A percentile compares a stretch with the other conserved stretches of the same genome.
phyloP scores from a whole-genome alignment of 2,329 filamentous ascomycete genomes.

The Pyricularia sp. region DNA sequence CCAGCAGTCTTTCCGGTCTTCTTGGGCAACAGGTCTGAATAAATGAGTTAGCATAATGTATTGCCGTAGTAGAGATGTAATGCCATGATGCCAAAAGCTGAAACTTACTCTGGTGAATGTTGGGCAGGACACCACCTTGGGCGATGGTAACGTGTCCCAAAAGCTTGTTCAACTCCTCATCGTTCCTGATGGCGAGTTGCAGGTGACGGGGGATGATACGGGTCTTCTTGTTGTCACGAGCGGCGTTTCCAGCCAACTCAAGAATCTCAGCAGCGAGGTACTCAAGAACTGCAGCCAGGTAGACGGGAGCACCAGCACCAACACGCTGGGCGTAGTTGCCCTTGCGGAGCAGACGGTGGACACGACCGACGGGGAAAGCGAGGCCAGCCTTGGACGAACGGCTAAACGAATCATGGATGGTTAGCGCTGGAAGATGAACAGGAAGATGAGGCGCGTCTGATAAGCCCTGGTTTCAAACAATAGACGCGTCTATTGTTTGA shows the following conservation, averaged over 20 bases:
- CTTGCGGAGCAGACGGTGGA: conserved; percentile 97
- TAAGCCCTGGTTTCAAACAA: conserved; percentile 4
- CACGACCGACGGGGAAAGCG: conserved; percentile 97
- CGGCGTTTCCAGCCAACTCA: conserved; percentile 94
- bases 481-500: background rate
- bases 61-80: background rate
- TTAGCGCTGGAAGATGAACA: conserved; percentile 23
- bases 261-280: conserved; percentile 97
- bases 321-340: conserved; percentile 99
- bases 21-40: conserved; percentile 90
- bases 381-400: conserved; percentile 99
- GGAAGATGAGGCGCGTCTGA: background rate
- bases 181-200: conserved; percentile 94
- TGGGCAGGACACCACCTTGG: conserved; percentile 92
- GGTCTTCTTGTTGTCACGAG: conserved; percentile 99
- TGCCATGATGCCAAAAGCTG: background rate
- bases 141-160: conserved; percentile 93
- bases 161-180: conserved; percentile 97
- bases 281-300: conserved; percentile 95
- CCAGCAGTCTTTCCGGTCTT: conserved; percentile 77
- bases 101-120: conserved; percentile 90
- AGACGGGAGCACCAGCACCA: conserved; percentile 95
- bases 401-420: conserved; percentile 35
- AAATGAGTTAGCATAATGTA: conserved; percentile 13
- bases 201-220: conserved; percentile 97